A percentile compares a stretch with the other conserved stretches of the same genome.
Conservation (phyloP, 768 basidiomycete species). For the Hygrocybe coccinea region DNA sequence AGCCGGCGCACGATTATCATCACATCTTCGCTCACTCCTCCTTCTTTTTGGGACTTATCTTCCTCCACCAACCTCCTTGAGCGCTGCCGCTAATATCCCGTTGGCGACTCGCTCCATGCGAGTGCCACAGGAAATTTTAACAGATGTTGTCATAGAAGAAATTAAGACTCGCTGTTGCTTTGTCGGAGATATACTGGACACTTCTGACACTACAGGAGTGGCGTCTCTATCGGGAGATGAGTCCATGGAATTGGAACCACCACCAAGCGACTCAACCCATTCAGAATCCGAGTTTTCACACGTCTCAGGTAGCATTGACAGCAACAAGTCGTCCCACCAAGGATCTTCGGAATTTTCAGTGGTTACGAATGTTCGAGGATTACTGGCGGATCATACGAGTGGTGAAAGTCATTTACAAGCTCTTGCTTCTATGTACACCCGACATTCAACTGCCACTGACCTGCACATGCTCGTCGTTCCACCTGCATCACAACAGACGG, state of each 20-base stretch:
- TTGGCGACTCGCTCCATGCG: conserved; percentile 56
- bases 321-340: conserved; percentile 43
- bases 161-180: conserved; percentile 89
- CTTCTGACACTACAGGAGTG: conserved; percentile 29
- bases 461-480: conserved; percentile 65
- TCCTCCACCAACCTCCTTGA: conserved; percentile 73
- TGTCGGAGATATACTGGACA: conserved; percentile 61
- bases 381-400: conserved; percentile 26
- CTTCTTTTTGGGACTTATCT: conserved; percentile 79
- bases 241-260: conserved; percentile 38
- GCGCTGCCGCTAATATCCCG: conserved; percentile 58
- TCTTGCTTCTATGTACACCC: conserved; percentile 63
- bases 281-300: conserved; percentile 68
- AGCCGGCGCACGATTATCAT: conserved; percentile 77
- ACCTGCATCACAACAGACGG: conserved; percentile 58
- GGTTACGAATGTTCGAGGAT: conserved; percentile 41
- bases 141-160: conserved; percentile 78
- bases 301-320: conserved; percentile 38
- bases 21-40: conserved; percentile 76
- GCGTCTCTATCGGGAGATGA: conserved; percentile 32
- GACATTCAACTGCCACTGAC: conserved; percentile 75
- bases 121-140: conserved; percentile 76
- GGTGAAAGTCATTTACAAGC: conserved; percentile 57
- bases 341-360: conserved; percentile 59
- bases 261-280: conserved; percentile 49